Evolutionary conservation across 2,329 filamentous ascomycete genomes (phyloP).

Genomic region (Triangularia verruculosa): DNA sequence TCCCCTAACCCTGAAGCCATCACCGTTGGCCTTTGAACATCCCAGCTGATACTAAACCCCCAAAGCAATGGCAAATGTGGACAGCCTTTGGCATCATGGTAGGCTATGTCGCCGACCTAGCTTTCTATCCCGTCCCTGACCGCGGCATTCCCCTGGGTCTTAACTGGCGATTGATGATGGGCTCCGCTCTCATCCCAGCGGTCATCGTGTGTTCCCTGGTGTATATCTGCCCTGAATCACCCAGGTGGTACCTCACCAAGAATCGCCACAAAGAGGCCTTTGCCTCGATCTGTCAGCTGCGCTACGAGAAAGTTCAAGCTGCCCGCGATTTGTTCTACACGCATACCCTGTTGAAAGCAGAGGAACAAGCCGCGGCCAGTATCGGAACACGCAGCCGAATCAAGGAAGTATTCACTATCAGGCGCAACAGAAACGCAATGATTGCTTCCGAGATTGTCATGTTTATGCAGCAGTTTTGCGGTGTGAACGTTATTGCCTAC

Average conservation of each 20-base stretch:
- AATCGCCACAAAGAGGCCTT: conserved; percentile 46
- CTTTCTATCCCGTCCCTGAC: conserved; percentile 57
- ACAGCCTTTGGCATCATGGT: conserved; percentile 50
- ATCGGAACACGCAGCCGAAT: conserved; percentile 47
- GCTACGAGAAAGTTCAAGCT: conserved; percentile 51
- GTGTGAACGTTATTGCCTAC: conserved; percentile 52
- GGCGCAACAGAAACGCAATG: conserved; percentile 60
- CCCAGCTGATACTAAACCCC: background rate
- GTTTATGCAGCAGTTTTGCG: conserved; percentile 62
- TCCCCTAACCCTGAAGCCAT: background rate
- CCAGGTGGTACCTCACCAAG: conserved; percentile 51
- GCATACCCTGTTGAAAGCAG: conserved; percentile 55
- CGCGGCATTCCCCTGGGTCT: conserved; percentile 50
- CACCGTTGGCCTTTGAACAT: background rate
- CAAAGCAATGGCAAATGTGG: conserved; percentile 42
- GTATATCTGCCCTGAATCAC: conserved; percentile 44
- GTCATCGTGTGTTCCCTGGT: conserved; percentile 55
- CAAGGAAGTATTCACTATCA: conserved; percentile 57
- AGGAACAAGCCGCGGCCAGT: conserved; percentile 46
- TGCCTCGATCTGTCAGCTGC: conserved; percentile 44
- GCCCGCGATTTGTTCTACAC: conserved; percentile 57
- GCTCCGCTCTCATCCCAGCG: conserved; percentile 61
- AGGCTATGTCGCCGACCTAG: conserved; percentile 59
- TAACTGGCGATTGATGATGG: conserved; percentile 69
- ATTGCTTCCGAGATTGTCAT: conserved; percentile 61